Percentiles rank a stretch among this genome's conserved stretches.
These are phyloP conservation scores for Eucalyptus sp. DNA, from an alignment of 345 rosid genomes.

Conservation along the genomic window DNA sequence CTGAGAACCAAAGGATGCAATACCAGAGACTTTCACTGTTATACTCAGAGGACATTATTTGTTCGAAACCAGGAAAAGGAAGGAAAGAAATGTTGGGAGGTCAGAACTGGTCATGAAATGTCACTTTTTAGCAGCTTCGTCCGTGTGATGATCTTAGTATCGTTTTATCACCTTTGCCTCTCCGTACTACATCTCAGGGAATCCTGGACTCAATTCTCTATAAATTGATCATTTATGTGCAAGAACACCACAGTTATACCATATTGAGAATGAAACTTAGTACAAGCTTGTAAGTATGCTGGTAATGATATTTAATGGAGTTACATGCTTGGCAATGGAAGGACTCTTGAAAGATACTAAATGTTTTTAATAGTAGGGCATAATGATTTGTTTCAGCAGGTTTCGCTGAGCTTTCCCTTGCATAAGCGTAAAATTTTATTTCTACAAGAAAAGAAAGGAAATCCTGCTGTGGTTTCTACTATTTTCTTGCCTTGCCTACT, in stretches of 20 bases:
- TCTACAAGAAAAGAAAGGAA: not conserved
- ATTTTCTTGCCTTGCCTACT: not conserved
- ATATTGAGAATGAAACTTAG: not conserved
- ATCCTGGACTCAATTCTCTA: not conserved
- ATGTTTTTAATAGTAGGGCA: not conserved
- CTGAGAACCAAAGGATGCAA: not conserved
- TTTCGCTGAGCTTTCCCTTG: not conserved
- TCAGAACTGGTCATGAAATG: not conserved
- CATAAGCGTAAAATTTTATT: not conserved
- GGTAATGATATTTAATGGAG: not conserved
- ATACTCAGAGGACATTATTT: not conserved
- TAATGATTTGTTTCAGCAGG: not conserved
- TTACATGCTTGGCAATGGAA: not conserved
- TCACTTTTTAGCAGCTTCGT: not conserved
- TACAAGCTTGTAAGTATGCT: not conserved
- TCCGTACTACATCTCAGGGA: not conserved
- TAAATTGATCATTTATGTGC: not conserved
- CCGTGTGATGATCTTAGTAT: not conserved
- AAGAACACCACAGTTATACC: not conserved
- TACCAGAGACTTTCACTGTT: not conserved
- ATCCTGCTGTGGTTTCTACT: not conserved
- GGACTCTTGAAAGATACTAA: not conserved
- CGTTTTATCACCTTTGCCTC: not conserved
- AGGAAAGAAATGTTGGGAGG: not conserved
- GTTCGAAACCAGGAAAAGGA: not conserved